Evolutionary conservation across 169 alveolate species (phyloP).

Genomic region (Hepatocystis sp.): DNA sequence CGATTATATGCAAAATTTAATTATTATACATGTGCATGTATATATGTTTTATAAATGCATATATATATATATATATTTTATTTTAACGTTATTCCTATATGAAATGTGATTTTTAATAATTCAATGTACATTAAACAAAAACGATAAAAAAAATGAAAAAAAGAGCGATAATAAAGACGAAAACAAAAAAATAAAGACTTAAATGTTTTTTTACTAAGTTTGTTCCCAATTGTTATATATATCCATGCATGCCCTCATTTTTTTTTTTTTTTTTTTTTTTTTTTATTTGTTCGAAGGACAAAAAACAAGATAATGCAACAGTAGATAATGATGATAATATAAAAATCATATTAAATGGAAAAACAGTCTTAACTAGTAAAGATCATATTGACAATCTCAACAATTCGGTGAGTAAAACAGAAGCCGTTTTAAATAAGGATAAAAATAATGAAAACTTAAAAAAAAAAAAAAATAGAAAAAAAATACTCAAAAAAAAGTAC

Average conservation of each 20-base stretch:
- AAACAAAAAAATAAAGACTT: no score
- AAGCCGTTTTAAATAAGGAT: background rate
- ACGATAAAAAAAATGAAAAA: background rate
- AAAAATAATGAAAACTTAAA: background rate
- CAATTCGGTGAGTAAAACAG: background rate
- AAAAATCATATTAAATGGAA: background rate
- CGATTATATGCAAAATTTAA: background rate
- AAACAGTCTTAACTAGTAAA: no score
- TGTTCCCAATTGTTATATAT: no score
- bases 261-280: background rate
- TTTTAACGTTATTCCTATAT: background rate
- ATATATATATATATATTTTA: background rate
- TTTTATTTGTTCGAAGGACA: background rate
- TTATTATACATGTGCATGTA: no score
- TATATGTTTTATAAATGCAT: no score
- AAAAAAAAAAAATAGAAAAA: background rate
- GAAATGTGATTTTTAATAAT: no score
- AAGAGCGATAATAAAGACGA: slow-evolving; percentile 8
- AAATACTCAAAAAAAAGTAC: slow-evolving; percentile 10
- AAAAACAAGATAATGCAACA: slow-evolving; percentile 5
- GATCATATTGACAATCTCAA: no score
- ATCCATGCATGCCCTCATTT: background rate
- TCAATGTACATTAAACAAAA: no score
- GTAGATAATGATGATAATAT: background rate
- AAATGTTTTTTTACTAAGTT: no score